Conservation (phyloP, 441 rosid genomes). For the Biscutella laevigata region DNA sequence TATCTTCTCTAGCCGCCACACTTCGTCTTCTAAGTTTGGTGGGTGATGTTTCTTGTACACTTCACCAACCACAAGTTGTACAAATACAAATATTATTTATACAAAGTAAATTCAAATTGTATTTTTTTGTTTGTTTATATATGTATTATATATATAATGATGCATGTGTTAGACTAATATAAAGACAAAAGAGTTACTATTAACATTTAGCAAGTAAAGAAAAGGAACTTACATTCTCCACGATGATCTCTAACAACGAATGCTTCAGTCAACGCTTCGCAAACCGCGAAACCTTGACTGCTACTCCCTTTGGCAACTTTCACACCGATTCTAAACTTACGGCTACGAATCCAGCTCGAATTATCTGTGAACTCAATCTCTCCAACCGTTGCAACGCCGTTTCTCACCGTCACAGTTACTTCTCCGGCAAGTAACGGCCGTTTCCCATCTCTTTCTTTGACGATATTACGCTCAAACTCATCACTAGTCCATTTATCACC, state of each 20-base stretch:
- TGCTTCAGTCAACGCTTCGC: conserved; percentile 66
- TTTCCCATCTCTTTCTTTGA: conserved; percentile 68
- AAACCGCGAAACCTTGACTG: conserved; percentile 36
- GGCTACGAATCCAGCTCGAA: conserved; percentile 83
- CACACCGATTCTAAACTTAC: conserved; percentile 68
- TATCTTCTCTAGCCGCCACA: conserved; percentile 87
- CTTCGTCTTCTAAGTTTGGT: conserved; percentile 67
- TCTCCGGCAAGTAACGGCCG: conserved; percentile 89
- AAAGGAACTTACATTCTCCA: conserved; percentile 69
- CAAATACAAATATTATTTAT: background rate
- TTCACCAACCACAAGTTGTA: conserved; percentile 22
- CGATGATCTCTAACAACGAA: conserved; percentile 86
- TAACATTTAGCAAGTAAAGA: background rate
- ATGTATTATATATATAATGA: background rate
- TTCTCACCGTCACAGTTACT: conserved; percentile 38
- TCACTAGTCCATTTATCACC: conserved; percentile 47
- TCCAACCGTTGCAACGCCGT: conserved; percentile 42
- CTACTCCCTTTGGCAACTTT: conserved; percentile 43
- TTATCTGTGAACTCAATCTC: conserved; percentile 78
- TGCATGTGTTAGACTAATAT: too few species aligned
- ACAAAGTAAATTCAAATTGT: too few species aligned
- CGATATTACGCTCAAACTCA: conserved; percentile 46
- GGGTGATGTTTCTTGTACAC: conserved; percentile 95
- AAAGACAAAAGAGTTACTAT: too few species aligned
- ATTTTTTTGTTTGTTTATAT: background rate